A percentile compares a stretch with the other conserved stretches of the same genome.
These are phyloP conservation scores for Fallopia convolvulus DNA, from an alignment of 148 eudicot species.

Conservation along the genomic window DNA sequence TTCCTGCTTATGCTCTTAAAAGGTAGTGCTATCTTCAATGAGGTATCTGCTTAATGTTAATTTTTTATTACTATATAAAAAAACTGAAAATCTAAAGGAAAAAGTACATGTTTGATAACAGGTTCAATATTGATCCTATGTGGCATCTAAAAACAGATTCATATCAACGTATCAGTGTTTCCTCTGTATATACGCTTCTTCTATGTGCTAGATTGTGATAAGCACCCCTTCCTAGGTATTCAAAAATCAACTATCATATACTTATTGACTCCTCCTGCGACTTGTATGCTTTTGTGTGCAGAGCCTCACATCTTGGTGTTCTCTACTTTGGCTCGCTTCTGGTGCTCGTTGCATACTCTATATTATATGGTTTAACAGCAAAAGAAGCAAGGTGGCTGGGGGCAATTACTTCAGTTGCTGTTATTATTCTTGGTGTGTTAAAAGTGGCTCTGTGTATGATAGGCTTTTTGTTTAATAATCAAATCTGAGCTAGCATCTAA, in stretches of 20 bases:
- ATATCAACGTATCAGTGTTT: neutral
- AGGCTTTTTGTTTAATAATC: neutral
- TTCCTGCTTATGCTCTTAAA: neutral
- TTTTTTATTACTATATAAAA: neutral
- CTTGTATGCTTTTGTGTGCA: constrained; percentile 23
- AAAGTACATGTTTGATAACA: neutral
- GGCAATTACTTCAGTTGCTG: constrained; percentile 92
- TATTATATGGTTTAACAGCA: constrained; percentile 88
- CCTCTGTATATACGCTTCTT: neutral
- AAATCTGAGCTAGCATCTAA: neutral
- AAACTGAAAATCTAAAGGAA: neutral
- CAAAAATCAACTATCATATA: neutral
- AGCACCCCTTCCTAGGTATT: neutral
- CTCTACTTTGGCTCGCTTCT: constrained; percentile 76
- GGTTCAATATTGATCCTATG: neutral
- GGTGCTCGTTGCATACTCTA: constrained; percentile 78
- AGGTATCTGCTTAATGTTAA: neutral
- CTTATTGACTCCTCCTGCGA: neutral
- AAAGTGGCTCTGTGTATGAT: neutral
- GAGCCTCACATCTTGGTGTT: constrained; percentile 86
- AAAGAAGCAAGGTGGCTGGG: constrained; percentile 91
- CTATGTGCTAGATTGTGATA: neutral
- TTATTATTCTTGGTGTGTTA: constrained; percentile 74
- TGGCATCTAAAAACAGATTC: neutral
- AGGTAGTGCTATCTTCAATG: neutral